These are phyloP conservation scores for Pleomassaria siparia DNA, from an alignment of 2,329 filamentous ascomycete species.

Conservation along the genomic window DNA sequence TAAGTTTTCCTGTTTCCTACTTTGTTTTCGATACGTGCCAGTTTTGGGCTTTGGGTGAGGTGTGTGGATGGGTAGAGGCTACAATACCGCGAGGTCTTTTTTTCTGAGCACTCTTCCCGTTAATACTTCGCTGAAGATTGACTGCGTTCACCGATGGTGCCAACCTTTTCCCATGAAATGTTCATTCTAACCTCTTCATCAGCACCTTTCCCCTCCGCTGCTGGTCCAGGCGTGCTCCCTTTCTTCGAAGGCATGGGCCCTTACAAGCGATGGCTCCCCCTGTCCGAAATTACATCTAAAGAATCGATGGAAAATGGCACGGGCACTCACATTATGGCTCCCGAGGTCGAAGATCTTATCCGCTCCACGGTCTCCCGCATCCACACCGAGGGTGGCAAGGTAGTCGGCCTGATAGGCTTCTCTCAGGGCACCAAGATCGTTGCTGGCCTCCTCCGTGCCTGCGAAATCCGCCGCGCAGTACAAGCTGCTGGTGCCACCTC, in stretches of 20 bases:
- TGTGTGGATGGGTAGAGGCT: too few relatives aligned
- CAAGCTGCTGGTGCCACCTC: slow-evolving; percentile 7
- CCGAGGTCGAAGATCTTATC: slow-evolving; percentile 26
- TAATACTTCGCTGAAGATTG: too few relatives aligned
- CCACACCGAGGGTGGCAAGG: slow-evolving; percentile 17
- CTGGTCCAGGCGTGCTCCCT: slow-evolving; percentile 40
- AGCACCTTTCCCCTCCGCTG: slow-evolving; percentile 36
- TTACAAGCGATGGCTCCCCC: slow-evolving; percentile 35
- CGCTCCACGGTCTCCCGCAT: slow-evolving; percentile 17
- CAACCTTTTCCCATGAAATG: too few relatives aligned
- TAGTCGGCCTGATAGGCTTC: slow-evolving; percentile 36
- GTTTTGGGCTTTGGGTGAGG: too few relatives aligned
- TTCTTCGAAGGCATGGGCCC: slow-evolving; percentile 43
- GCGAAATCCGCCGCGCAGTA: slow-evolving; percentile 20
- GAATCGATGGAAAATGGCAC: slow-evolving; percentile 19
- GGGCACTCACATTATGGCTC: slow-evolving; percentile 13
- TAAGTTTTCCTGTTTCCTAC: slow-evolving; percentile 8
- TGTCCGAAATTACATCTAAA: slow-evolving; percentile 17
- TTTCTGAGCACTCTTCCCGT: too few relatives aligned
- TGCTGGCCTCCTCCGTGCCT: slow-evolving; percentile 30
- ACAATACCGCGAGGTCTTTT: too few relatives aligned
- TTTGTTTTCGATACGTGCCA: too few relatives aligned
- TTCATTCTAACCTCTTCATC: too few relatives aligned
- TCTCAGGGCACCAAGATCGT: slow-evolving; percentile 38
- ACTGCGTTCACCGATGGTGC: too few relatives aligned